Base-by-base conservation (phyloP, 257 asterid species). In the Scutellaria baicalensis region DNA sequence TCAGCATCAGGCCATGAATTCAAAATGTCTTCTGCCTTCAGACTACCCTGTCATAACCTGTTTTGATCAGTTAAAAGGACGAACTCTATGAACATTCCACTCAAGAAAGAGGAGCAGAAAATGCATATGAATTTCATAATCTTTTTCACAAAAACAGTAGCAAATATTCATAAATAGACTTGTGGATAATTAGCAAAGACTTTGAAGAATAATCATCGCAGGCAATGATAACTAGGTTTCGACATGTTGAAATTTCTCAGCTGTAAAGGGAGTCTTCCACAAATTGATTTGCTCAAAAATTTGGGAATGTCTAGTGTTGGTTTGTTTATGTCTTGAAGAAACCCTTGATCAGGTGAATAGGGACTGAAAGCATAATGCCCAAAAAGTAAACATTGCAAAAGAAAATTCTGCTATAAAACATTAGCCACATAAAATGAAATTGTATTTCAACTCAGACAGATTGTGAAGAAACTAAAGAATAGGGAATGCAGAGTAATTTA, bases 1-100 rank as follows among this genome's bases (percentile, higher is more conserved):
- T 89, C 97, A 78, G 72, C 82, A 52, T 88, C 97, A 60, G 99
- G 97, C 97, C 99, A 93, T 51, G 85, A 76, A 78, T 91, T 93
- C 74, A 93, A 76, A 59, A 93, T 91, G 77, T 93, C 99, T 72
- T 91, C 99, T 42, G 99, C 99, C 81, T 68, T 91, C 64, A 93
- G 75, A 80, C 84, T 83, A 73, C 90, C 96, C 99, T 93, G 94
- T 78, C 88, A 88, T 71, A 77, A 81, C 85, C 87, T 85, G 86
- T 82, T 81, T 73, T 58, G 66, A 82, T 90, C 89, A 84, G 92
- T 79, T 72, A 72, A 27, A 68, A 33, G 74, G 61, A 67, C 75
- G 69, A 75, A 50, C 49, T 61, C 63, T 48, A 76, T 72, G 79
- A 80, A 69, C 52, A 58, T 55, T 75, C 49, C 70, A 58, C 60